A percentile compares a stretch with the other conserved stretches of the same genome.
Evolutionary conservation across 208 protist species (phyloP).

Genomic region (Leishmania aethiopica): DNA sequence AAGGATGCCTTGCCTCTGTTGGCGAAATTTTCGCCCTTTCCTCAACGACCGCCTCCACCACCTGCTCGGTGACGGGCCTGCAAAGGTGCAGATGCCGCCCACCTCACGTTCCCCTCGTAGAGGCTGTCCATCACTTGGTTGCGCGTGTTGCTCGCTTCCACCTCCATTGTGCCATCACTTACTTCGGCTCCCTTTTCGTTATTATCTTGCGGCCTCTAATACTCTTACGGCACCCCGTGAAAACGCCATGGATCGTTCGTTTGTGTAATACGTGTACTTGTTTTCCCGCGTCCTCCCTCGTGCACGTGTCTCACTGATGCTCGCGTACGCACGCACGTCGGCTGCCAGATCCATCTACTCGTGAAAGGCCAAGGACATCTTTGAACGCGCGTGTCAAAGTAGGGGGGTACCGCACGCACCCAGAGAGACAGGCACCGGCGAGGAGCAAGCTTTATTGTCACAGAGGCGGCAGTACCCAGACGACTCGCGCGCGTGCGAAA

Average conservation of each 20-base stretch:
- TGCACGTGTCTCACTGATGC: not conserved
- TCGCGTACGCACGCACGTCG: not conserved
- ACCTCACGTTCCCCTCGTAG: not conserved
- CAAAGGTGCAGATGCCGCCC: not conserved
- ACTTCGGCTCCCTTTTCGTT: not conserved
- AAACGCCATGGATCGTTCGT: not conserved
- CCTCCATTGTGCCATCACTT: not conserved
- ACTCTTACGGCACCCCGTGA: not conserved
- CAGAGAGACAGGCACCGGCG: not conserved
- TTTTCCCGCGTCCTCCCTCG: not conserved
- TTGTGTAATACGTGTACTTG: not conserved
- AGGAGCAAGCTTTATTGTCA: not conserved
- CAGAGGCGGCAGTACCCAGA: not conserved
- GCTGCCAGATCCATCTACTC: not conserved
- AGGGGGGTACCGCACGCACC: not conserved
- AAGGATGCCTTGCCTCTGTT: not conserved
- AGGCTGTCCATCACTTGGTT: not conserved
- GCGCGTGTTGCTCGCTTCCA: not conserved
- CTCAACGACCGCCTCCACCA: not conserved
- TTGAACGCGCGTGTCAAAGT: not conserved
- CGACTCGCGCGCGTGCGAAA: not conserved
- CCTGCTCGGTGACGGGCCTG: not conserved
- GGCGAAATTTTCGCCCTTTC: not conserved
- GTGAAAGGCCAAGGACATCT: not conserved
- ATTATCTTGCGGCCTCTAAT: not conserved